A percentile compares a stretch with the other conserved stretches of the same genome.
Conservation (phyloP, 306 rosid genomes). For the Malus sieversii region DNA sequence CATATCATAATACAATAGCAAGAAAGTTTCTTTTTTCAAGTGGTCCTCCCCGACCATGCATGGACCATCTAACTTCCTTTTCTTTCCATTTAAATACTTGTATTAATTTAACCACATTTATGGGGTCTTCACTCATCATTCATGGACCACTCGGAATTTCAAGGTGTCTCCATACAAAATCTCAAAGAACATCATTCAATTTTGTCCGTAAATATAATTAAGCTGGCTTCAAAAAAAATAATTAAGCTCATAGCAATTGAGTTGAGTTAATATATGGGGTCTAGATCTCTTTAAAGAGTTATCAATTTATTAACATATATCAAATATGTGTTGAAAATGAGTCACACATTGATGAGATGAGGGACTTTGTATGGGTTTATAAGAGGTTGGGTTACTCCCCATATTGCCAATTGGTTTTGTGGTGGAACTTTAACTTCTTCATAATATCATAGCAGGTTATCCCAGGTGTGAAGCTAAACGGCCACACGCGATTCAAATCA, state of each 20-base stretch:
- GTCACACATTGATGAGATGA: too few relatives aligned
- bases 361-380: too few relatives aligned
- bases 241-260: not conserved
- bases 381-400: too few relatives aligned
- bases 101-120: not conserved
- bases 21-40: too few relatives aligned
- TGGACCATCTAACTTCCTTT: not conserved
- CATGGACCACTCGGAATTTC: slow-evolving; percentile 13
- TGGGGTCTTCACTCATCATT: not conserved
- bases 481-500: too few relatives aligned
- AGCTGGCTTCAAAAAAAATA: not conserved
- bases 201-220: not conserved
- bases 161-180: not conserved
- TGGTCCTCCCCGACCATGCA: not conserved
- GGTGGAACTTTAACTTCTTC: too few relatives aligned
- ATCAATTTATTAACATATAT: not conserved
- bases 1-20: too few relatives aligned
- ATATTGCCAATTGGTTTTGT: too few relatives aligned
- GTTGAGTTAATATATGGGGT: not conserved
- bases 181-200: not conserved
- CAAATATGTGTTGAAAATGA: too few relatives aligned
- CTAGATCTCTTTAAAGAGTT: not conserved
- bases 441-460: too few relatives aligned
- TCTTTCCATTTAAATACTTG: not conserved
- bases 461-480: too few relatives aligned